Conservation (phyloP, 306 rosid genomes). For the Pterocarpus santalinus region DNA sequence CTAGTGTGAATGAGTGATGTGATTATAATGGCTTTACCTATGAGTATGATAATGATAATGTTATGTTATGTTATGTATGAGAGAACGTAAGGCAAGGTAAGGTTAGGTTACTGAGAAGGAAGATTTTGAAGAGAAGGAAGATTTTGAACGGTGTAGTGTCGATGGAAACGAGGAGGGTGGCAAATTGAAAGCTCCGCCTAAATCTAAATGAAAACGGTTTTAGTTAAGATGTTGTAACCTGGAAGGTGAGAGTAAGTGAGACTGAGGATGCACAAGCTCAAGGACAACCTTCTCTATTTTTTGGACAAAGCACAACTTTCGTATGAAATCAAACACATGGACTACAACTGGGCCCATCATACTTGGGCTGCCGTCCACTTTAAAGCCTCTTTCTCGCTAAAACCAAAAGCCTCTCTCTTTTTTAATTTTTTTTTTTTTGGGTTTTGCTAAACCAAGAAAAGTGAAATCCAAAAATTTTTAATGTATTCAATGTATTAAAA, state of each 20-base stretch:
- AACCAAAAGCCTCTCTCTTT: no score
- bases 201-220: background rate
- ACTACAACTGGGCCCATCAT: no score
- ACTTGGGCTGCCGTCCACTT: no score
- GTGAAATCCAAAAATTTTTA: no score
- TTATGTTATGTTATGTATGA: background rate
- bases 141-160: background rate
- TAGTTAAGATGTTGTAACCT: background rate
- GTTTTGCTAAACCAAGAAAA: no score
- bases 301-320: no score
- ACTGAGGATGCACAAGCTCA: background rate
- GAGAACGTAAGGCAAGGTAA: background rate
- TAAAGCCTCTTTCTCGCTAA: no score
- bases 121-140: background rate
- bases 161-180: conserved; percentile 34
- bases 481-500: no score
- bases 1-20: background rate
- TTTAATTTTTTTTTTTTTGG: no score
- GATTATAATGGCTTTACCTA: background rate
- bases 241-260: background rate
- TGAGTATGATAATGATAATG: background rate
- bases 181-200: conserved; percentile 40
- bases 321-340: no score
- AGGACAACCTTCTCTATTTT: no score
- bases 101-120: background rate